Evolutionary conservation across 768 basidiomycete genomes (phyloP), one percentile per base, ranked within the genome.

Genomic region (Russula olivacea): DNA sequence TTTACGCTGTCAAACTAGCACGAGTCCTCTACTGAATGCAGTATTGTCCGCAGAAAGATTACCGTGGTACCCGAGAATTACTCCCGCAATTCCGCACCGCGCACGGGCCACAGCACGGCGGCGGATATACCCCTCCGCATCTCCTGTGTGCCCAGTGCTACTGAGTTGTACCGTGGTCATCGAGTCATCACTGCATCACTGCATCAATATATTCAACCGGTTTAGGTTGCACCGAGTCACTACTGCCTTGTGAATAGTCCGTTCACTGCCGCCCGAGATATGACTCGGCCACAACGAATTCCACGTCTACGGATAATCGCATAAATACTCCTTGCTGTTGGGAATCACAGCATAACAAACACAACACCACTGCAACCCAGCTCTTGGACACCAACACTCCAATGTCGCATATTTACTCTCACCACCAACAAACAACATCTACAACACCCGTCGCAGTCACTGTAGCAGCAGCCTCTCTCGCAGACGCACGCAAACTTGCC

Each of bases 381-480:
- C 61, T 40, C 34, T 36, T 25, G 38, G 28, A 28, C 12, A 55
- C 54, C 56, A 52, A 19, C 53, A 49, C 17, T 8, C 19, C 63
- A 15, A 64, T 64, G 63, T 55, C 54, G 23, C 58, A 21, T 48
- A 23, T 55, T 23, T 6, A 30, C 30, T 54, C 36, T 36, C 36
- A 43, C 57, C 48, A 47, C 57, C 48, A 47, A 32, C 51, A 32
- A 7, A 36, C 41, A n/a, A 53, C 47, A 60, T 1, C 48, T 5
- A 17, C 48, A 14, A 11, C 41, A 47, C 25, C 48, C 1, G 40
- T 45, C 1, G 53, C 28, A 45, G n/a, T 36, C 38, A 17, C 38
- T 12, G 28, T 28, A 28, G 28, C 28, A 28, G 28, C 14, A 6
- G 34, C 56, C 15, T 32, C 58, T 14, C 15, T 49, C 19, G 25